Percentiles rank a stretch among this genome's conserved stretches.
Conservation (phyloP, 2,329 filamentous ascomycete species). For the Decorospora gaudefroyi region DNA sequence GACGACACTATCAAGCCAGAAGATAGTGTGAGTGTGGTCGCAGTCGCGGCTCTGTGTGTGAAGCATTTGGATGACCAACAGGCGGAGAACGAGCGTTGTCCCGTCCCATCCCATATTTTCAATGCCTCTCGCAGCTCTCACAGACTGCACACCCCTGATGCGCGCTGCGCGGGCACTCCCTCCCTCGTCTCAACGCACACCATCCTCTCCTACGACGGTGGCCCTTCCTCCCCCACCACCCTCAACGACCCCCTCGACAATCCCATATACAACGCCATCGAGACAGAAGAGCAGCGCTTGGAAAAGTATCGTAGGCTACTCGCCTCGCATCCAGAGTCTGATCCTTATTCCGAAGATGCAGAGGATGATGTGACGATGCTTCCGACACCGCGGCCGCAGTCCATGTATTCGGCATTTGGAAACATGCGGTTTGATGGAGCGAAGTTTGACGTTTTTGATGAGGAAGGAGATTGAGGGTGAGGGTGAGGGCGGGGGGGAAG, state of each 20-base stretch:
- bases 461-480: slow-evolving; percentile 8
- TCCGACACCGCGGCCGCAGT: slow-evolving; percentile 9
- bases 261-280: slow-evolving; percentile 6
- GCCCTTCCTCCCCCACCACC: not conserved
- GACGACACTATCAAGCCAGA: slow-evolving; percentile 1
- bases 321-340: not conserved
- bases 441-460: slow-evolving; percentile 14
- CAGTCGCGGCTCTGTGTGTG: not conserved
- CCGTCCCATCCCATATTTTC: not conserved
- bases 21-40: slow-evolving; percentile 3
- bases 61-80: too few species aligned
- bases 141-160: not conserved
- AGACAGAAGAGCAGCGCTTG: slow-evolving; percentile 1
- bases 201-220: slow-evolving; percentile 13
- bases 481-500: not conserved
- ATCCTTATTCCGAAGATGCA: not conserved
- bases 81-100: too few species aligned
- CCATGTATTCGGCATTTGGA: slow-evolving; percentile 16
- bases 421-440: not conserved
- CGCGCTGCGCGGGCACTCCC: too few species aligned
- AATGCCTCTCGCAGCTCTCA: not conserved
- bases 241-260: slow-evolving; percentile 11
- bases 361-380: slow-evolving; percentile 1
- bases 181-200: slow-evolving; percentile 6
- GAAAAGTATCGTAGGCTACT: slow-evolving; percentile 11